These are phyloP conservation scores for Penicillium lagena DNA, from an alignment of 495 filamentous ascomycete species.

Conservation along the genomic window DNA sequence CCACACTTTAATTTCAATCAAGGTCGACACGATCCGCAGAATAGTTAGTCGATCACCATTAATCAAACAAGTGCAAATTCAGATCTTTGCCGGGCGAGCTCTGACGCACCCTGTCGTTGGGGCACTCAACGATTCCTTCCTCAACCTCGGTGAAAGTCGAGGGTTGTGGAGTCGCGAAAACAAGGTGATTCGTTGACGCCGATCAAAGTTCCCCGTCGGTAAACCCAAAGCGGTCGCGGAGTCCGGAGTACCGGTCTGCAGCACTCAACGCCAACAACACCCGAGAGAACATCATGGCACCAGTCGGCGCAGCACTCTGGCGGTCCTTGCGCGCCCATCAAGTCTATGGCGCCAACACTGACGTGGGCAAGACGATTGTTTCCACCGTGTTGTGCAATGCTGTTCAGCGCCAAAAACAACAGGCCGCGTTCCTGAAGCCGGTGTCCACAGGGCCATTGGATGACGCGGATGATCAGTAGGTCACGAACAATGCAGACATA, in stretches of 20 bases:
- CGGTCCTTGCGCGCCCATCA: conserved; percentile 58
- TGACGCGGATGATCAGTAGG: conserved; percentile 63
- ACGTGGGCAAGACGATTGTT: conserved; percentile 74
- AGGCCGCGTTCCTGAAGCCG: conserved; percentile 63
- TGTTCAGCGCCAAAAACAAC: conserved; percentile 37
- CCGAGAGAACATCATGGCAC: conserved; percentile 19
- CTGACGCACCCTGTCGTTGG: background rate
- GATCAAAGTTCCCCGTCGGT: conserved; percentile 5
- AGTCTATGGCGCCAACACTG: conserved; percentile 73
- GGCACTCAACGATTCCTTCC: conserved; percentile 7
- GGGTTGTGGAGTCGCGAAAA: conserved; percentile 4
- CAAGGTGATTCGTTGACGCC: conserved; percentile 11
- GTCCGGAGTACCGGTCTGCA: background rate
- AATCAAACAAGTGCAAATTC: background rate
- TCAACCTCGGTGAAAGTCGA: conserved; percentile 17
- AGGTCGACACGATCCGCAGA: too few species aligned
- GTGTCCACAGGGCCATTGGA: conserved; percentile 63
- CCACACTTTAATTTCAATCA: conserved; percentile 5
- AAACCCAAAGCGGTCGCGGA: conserved; percentile 3
- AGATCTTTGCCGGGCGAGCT: background rate
- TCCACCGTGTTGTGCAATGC: conserved; percentile 64
- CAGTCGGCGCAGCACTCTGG: conserved; percentile 48
- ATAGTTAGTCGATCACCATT: too few species aligned
- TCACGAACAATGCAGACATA: background rate
- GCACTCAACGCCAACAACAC: background rate